These are phyloP conservation scores for Botryobasidium botryosum DNA, from an alignment of 768 basidiomycete species.

Conservation along the genomic window DNA sequence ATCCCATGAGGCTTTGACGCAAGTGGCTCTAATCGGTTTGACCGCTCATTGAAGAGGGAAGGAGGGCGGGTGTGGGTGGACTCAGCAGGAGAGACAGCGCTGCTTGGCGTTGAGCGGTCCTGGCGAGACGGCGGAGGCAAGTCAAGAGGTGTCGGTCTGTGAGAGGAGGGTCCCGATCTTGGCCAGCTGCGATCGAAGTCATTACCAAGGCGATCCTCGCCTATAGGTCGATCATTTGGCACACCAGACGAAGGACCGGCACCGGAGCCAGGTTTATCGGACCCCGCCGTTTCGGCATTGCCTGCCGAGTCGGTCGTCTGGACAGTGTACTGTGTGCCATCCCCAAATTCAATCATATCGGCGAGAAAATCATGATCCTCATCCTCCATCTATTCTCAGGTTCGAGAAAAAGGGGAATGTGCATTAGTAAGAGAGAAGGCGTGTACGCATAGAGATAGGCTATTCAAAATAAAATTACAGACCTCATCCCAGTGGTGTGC, in stretches of 20 bases:
- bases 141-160: slow-evolving; percentile 1
- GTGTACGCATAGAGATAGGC: background rate
- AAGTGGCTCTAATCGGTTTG: slow-evolving; percentile 72
- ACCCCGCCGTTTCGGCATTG: background rate
- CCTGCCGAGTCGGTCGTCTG: slow-evolving; percentile 23
- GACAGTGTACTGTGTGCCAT: slow-evolving; percentile 82
- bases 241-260: background rate
- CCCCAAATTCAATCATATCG: slow-evolving; percentile 88
- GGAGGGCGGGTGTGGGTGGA: background rate
- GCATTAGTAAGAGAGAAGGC: background rate
- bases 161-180: slow-evolving; percentile 33
- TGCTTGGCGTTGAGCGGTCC: background rate
- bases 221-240: slow-evolving; percentile 30
- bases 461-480: slow-evolving; percentile 16
- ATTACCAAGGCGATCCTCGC: slow-evolving; percentile 75
- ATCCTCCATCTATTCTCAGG: slow-evolving; percentile 43
- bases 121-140: background rate
- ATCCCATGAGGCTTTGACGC: slow-evolving; percentile 11
- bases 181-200: slow-evolving; percentile 97
- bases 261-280: background rate
- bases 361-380: slow-evolving; percentile 83
- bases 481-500: slow-evolving; percentile 98
- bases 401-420: slow-evolving; percentile 6
- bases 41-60: slow-evolving; percentile 85
- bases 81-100: too few relatives aligned